These are phyloP conservation scores for Coniella vitis DNA, from an alignment of 2,329 filamentous ascomycete species.

Conservation along the genomic window DNA sequence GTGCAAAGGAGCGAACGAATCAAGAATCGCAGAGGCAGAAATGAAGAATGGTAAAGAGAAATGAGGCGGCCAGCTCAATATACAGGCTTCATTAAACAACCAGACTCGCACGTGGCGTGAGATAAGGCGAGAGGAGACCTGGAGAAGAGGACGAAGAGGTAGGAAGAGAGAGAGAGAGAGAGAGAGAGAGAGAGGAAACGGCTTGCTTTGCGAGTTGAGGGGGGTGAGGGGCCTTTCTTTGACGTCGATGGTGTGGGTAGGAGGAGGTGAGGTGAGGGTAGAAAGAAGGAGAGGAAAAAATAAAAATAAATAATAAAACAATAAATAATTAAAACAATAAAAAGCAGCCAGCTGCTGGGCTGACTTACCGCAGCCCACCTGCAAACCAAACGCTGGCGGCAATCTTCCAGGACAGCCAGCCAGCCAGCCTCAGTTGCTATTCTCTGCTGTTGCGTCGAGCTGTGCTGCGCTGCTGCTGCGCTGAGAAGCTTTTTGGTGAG, in stretches of 20 bases:
- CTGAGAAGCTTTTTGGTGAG: no score
- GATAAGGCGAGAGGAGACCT: no score
- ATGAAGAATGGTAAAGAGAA: not conserved
- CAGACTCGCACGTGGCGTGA: slow-evolving; percentile 13
- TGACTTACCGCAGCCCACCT: no score
- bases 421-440: no score
- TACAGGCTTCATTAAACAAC: slow-evolving; percentile 25
- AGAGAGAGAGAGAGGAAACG: not conserved
- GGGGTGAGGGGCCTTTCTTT: not conserved
- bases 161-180: not conserved
- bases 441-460: not conserved
- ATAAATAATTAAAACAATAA: no score
- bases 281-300: slow-evolving; percentile 1
- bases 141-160: slow-evolving; percentile 17
- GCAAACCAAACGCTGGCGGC: no score
- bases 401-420: no score
- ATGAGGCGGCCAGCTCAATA: slow-evolving; percentile 20
- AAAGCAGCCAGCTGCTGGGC: no score
- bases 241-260: not conserved
- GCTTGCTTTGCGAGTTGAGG: no score
- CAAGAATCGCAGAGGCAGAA: slow-evolving; percentile 9
- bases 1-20: slow-evolving; percentile 3
- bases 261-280: not conserved
- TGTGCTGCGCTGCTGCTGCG: not conserved
- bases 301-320: not conserved